Evolutionary conservation across 2,329 filamentous ascomycete genomes (phyloP), one percentile per base, ranked within the genome.

Genomic region (Scedosporium dehoogii): DNA sequence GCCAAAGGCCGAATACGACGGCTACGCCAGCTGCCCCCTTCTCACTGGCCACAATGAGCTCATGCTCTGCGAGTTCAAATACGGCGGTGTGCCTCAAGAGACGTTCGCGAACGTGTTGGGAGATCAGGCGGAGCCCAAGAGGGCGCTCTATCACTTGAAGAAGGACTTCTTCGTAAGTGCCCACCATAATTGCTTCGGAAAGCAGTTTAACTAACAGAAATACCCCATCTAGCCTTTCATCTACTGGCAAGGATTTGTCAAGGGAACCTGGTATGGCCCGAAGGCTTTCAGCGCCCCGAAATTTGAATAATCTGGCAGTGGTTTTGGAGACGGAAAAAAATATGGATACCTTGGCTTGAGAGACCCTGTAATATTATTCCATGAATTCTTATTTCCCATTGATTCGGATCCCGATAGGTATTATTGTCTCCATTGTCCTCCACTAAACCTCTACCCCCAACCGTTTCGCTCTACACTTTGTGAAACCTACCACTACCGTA

Each of bases 51-150:
- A 79, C 65, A 71, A 71, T 57, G 75, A 78, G 70, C 73, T 79
- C 44, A 73, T 79, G 73, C 74, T 79, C 60, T 76, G 74, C 66
- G 77, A 79, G 71, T 79, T 79, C 71, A 78, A 77, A 70, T 79
- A 79, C 62, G 76, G 74, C 38, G 76, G 76, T 33, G 72, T 75
- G 55, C 76, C 77, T 10, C 73, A 77, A 66, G 77, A 79, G 73
- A 79, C 76, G 0, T 79, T 79, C 62, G 71, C 67, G 33, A 58
- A 62, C 29, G 66, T 71, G 46, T 63, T 72, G 18, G 71, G 72
- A 18, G 73, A 74, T 64, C 77, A 79, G 68, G 73, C 73, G 46
- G 68, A 68, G n/a, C 77, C 77, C 0, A 69, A 69, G 1, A 66
- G 72, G 27, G 65, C 70, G 2, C 79, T 73, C 66, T 79, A 77